A percentile compares a stretch with the other conserved stretches of the same genome.
phyloP scores from a whole-genome alignment of 106 monocot genomes.

The Narthecium ossifragum region DNA sequence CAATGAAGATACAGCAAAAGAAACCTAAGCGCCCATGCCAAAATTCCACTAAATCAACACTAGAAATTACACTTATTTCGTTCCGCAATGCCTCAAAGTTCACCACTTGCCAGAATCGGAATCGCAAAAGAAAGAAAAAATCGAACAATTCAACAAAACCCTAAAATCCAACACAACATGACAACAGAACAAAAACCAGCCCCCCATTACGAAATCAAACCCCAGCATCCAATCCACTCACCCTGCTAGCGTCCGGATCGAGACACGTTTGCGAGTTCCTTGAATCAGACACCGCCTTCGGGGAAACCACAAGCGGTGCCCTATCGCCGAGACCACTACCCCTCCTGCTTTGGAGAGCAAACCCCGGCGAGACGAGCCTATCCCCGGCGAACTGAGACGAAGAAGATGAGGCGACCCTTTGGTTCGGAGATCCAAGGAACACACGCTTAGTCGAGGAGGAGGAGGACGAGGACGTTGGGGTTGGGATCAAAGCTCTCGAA shows the following conservation, averaged over 20 bases:
- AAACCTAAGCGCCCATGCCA: too few relatives aligned
- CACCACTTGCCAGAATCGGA: too few relatives aligned
- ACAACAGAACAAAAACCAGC: background rate
- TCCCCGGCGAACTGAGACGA: conserved; percentile 43
- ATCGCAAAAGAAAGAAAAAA: background rate
- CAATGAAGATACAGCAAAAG: too few relatives aligned
- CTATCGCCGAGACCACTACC: background rate
- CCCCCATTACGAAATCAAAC: too few relatives aligned
- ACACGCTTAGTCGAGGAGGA: background rate
- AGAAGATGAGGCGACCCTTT: conserved; percentile 14
- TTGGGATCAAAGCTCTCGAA: too few relatives aligned
- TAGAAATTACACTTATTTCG: too few relatives aligned
- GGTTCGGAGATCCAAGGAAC: background rate
- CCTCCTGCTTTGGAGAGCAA: too few relatives aligned
- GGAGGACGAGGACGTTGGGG: too few relatives aligned
- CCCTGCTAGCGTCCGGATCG: conserved; percentile 75
- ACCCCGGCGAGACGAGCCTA: conserved; percentile 2
- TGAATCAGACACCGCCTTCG: conserved; percentile 76
- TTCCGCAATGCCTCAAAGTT: too few relatives aligned
- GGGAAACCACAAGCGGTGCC: conserved; percentile 41
- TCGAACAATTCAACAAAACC: background rate
- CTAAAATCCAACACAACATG: background rate
- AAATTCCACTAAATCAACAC: too few relatives aligned
- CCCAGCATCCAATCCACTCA: conserved; percentile 10
- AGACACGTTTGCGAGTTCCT: conserved; percentile 68